Evolutionary conservation across 2,329 filamentous ascomycete species (phyloP).

Genomic region (Harringtonia aguacate): DNA sequence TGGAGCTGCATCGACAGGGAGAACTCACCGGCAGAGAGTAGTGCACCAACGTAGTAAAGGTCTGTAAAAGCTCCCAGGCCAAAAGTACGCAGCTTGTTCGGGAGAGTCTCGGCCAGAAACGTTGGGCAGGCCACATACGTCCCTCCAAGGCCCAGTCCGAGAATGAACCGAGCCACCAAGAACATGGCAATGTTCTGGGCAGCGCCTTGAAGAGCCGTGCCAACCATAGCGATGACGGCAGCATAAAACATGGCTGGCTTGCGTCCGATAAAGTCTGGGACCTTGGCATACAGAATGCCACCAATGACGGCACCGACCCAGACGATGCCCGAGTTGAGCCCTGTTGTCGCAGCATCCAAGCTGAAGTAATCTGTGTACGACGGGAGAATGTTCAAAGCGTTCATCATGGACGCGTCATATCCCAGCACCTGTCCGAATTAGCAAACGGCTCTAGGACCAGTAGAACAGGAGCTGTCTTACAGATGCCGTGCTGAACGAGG

Average conservation of each 20-base stretch:
- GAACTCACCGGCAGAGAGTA: conserved; percentile 1
- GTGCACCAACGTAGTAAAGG: not conserved
- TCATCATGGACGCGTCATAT: conserved; percentile 21
- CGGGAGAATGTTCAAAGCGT: conserved; percentile 21
- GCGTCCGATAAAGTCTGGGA: conserved; percentile 13
- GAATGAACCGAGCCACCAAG: conserved; percentile 13
- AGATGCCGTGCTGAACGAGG: conserved; percentile 1
- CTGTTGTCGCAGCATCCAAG: conserved; percentile 18
- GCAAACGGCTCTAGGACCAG: too few relatives aligned
- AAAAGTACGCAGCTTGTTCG: not conserved
- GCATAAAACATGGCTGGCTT: conserved; percentile 11
- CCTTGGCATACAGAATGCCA: conserved; percentile 9
- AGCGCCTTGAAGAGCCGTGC: conserved; percentile 9
- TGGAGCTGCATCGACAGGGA: too few relatives aligned
- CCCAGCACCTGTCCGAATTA: conserved; percentile 8
- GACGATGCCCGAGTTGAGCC: conserved; percentile 17
- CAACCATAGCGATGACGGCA: conserved; percentile 8
- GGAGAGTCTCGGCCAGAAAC: not conserved
- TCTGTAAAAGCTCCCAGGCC: not conserved
- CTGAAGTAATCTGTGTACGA: conserved; percentile 21
- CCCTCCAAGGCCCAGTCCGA: conserved; percentile 11
- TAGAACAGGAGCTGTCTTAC: not conserved
- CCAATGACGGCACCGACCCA: conserved; percentile 13
- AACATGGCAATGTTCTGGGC: conserved; percentile 16
- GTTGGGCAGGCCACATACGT: conserved; percentile 3